These are phyloP conservation scores for Amoeboaphelidium occidentale DNA, from an alignment of 371 early-diverging fungal genomes.

Conservation along the genomic window DNA sequence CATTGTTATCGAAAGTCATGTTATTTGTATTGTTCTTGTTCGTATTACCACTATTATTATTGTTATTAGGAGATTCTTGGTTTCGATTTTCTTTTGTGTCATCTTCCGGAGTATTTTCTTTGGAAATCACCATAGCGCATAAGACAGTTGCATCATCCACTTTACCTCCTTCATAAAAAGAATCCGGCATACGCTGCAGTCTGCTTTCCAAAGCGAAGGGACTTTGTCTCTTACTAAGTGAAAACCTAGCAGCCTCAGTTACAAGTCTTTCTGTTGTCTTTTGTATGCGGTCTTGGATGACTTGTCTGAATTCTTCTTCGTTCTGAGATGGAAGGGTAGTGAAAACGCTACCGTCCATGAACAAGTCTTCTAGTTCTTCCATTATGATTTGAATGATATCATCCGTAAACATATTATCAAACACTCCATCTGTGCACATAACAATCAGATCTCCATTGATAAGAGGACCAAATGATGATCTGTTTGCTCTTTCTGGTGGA, in stretches of 20 bases:
- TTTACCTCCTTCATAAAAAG: constrained; percentile 2
- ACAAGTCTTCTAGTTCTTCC: neutral
- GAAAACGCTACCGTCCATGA: no score
- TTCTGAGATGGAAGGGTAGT: no score
- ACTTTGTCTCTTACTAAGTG: neutral
- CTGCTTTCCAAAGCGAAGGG: neutral
- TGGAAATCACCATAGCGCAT: constrained; percentile 1
- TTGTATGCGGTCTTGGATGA: no score
- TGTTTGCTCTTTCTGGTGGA: constrained; percentile 1
- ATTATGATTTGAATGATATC: constrained; percentile 2
- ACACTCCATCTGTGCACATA: constrained; percentile 4
- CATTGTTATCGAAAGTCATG: no score
- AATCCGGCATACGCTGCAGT: neutral
- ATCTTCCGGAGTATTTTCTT: no score
- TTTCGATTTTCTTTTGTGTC: no score
- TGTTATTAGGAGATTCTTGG: no score
- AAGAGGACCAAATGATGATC: constrained; percentile 1
- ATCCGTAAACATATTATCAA: constrained; percentile 1
- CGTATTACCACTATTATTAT: no score
- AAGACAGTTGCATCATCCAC: constrained; percentile 3
- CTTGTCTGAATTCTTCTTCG: no score
- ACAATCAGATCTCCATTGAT: constrained; percentile 4
- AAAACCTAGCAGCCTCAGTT: neutral
- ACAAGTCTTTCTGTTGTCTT: neutral
- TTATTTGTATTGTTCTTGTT: no score